Evolutionary conservation across 345 rosid species (phyloP), one percentile per base, ranked within the genome.

Genomic region (Murraya paniculata): DNA sequence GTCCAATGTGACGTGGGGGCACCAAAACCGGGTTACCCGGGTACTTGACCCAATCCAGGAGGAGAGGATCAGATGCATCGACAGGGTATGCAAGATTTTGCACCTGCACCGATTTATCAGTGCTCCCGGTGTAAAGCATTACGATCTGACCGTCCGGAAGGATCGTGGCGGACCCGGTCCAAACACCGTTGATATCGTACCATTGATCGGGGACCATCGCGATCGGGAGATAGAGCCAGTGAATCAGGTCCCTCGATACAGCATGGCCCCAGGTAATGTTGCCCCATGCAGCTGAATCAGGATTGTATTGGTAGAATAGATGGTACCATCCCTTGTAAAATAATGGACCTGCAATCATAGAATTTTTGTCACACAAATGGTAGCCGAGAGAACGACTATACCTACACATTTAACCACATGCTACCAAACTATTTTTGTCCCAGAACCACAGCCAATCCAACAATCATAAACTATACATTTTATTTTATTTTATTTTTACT

Each of bases 181-280:
- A 96, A 0, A 88, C 97, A 11, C 99, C 99, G 28, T 83, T 88
- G 55, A 86, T 81, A 16, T 96, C 98, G 24, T 85, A 96, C 92
- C 89, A 90, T 6, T 85, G 88, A 59, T 94, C 97, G 7, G 99
- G 95, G 11, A 86, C 81, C 89, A 92, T 82, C 61, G 98, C 97
- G 1, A 94, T 0, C 2, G 99, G 99, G 39, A 96, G 93, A 69
- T 92, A 86, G 35, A 91, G 82, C 99, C 99, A 96, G 66, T 96
- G 98, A 73, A 96, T 90, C 58, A 96, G 73, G 89, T 96, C 99
- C 83, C 38, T 83, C 48, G 97, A 94, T 8, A 94, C 93, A 16
- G 98, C 91, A 33, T 94, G 99, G 77, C 98, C 99, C 99, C 99
- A 96, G 8, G 94, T 91, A 74, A 96, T 96, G 82, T 94, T 93